phyloP scores from a whole-genome alignment of 345 rosid genomes.

The Arabis hirsuta region DNA sequence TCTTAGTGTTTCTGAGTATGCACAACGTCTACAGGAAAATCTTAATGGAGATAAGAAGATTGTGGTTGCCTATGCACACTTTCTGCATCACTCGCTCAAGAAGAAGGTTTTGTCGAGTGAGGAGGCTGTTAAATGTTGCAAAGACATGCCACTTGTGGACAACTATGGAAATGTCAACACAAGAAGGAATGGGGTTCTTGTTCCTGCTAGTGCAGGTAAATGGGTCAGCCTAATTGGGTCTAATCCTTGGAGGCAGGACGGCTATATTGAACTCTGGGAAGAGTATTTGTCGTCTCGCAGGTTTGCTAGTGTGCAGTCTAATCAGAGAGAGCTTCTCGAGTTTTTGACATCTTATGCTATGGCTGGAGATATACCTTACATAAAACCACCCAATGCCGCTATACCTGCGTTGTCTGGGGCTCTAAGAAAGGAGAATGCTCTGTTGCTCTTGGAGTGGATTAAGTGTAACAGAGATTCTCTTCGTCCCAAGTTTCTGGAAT shows the following conservation, averaged over 20 bases:
- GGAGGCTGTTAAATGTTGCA: slow-evolving; percentile 43
- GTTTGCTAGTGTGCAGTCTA: slow-evolving; percentile 52
- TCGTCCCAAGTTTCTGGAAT: slow-evolving; percentile 51
- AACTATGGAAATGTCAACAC: slow-evolving; percentile 48
- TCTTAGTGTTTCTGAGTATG: slow-evolving; percentile 44
- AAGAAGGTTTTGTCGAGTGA: slow-evolving; percentile 26
- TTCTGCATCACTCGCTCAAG: slow-evolving; percentile 53
- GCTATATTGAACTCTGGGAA: slow-evolving; percentile 57
- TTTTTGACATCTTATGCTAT: slow-evolving; percentile 46
- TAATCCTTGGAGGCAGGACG: slow-evolving; percentile 57
- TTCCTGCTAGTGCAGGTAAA: slow-evolving; percentile 68
- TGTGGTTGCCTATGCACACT: slow-evolving; percentile 58
- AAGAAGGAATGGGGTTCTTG: slow-evolving; percentile 50
- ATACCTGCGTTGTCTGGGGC: slow-evolving; percentile 57
- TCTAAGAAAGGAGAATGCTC: slow-evolving; percentile 57
- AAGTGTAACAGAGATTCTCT: slow-evolving; percentile 11
- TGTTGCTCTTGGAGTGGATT: slow-evolving; percentile 70
- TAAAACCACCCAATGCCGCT: slow-evolving; percentile 60
- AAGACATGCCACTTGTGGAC: slow-evolving; percentile 61
- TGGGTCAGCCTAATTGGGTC: slow-evolving; percentile 61
- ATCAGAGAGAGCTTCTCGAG: slow-evolving; percentile 41
- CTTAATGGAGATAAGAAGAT: slow-evolving; percentile 46
- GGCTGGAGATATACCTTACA: slow-evolving; percentile 58
- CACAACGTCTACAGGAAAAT: slow-evolving; percentile 26
- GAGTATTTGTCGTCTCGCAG: slow-evolving; percentile 47